These are phyloP conservation scores for Helichrysum umbraculigerum DNA, from an alignment of 129 eudicot species.

Conservation along the genomic window DNA sequence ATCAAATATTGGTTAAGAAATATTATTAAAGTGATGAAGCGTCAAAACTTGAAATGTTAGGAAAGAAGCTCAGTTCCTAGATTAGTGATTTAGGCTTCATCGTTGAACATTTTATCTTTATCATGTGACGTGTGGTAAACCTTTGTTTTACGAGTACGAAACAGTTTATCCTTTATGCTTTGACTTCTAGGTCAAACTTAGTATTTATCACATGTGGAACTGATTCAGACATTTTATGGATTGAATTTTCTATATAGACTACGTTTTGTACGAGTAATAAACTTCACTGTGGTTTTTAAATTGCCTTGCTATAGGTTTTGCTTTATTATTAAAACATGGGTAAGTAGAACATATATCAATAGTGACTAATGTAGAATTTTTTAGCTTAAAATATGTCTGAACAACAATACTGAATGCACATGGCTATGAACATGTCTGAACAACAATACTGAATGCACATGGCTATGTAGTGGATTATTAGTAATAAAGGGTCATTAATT, in stretches of 20 bases:
- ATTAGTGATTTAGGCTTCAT: constrained; percentile 1
- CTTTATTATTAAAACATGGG: not conserved
- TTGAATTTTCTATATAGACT: not conserved
- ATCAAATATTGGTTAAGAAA: not conserved
- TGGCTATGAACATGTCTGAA: not conserved
- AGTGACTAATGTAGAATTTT: not conserved
- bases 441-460: not conserved
- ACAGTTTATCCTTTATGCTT: not conserved
- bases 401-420: not conserved
- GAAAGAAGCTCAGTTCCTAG: not conserved
- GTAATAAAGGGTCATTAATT: not conserved
- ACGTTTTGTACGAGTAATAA: not conserved
- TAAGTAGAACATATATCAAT: not conserved
- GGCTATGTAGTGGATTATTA: not conserved
- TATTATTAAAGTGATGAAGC: not conserved
- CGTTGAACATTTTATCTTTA: not conserved
- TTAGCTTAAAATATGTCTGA: not conserved
- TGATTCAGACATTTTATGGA: not conserved
- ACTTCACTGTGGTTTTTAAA: not conserved
- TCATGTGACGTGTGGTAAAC: not conserved
- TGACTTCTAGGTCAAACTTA: not conserved
- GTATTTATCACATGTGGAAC: not conserved
- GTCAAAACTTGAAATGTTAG: not conserved
- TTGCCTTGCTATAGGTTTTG: not conserved
- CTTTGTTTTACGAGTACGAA: constrained; percentile 1